These are phyloP conservation scores for Penicillium canariense DNA, from an alignment of 495 filamentous ascomycete species.

Conservation along the genomic window DNA sequence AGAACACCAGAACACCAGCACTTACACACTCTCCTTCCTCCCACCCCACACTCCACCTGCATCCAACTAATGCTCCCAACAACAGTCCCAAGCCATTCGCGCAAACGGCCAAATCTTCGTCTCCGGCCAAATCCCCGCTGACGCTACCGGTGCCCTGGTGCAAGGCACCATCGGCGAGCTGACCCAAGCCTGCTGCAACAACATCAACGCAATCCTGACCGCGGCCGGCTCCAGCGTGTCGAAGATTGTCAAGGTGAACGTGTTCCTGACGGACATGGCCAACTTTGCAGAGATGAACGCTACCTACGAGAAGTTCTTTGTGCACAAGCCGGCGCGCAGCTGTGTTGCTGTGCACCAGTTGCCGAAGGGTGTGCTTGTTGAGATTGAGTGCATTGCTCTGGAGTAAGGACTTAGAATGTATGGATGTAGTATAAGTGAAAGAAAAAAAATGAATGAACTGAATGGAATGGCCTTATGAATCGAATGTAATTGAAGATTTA, in stretches of 20 bases:
- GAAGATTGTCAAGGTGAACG: constrained; percentile 74
- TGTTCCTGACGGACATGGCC: constrained; percentile 80
- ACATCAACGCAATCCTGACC: constrained; percentile 72
- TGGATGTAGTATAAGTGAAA: no score
- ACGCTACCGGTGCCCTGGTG: constrained; percentile 69
- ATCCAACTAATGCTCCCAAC: constrained; percentile 6
- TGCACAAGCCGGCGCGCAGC: constrained; percentile 84
- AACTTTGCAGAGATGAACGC: constrained; percentile 86
- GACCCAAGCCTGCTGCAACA: constrained; percentile 71
- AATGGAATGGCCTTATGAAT: no score
- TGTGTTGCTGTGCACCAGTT: constrained; percentile 89
- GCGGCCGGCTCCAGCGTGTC: constrained; percentile 73
- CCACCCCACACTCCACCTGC: background rate
- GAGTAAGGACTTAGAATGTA: no score
- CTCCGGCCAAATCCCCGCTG: constrained; percentile 89
- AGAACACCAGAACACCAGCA: background rate
- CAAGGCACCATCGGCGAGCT: constrained; percentile 73
- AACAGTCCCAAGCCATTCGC: constrained; percentile 83
- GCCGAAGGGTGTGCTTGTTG: constrained; percentile 84
- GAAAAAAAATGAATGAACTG: no score
- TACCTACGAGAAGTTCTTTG: constrained; percentile 84
- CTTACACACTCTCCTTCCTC: background rate
- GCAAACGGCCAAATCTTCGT: constrained; percentile 82
- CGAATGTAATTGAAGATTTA: no score
- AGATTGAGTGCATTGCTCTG: constrained; percentile 86